Percentiles rank a stretch among this genome's conserved stretches.
Evolutionary conservation across 495 filamentous ascomycete genomes (phyloP).

Genomic region (Penicillium taxi): DNA sequence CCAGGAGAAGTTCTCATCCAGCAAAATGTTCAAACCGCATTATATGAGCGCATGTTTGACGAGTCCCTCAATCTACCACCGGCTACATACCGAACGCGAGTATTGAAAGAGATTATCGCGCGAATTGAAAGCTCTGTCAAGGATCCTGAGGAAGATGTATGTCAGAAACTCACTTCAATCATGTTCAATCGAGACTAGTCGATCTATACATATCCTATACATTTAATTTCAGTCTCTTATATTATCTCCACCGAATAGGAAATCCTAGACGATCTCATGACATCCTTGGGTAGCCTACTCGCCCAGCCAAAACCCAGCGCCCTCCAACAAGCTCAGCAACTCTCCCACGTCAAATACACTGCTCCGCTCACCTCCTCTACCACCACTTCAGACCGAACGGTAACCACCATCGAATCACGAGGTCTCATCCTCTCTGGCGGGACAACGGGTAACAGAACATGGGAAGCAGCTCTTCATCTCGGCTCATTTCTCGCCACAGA

Average conservation of each 20-base stretch:
- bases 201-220: too few species aligned
- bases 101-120: constrained; percentile 60
- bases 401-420: constrained; percentile 54
- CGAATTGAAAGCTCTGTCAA: constrained; percentile 59
- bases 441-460: constrained; percentile 83
- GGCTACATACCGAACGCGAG: constrained; percentile 56
- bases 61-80: constrained; percentile 51
- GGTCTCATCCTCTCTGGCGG: constrained; percentile 63
- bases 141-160: constrained; percentile 80
- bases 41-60: constrained; percentile 59
- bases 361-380: constrained; percentile 26
- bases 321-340: constrained; percentile 57
- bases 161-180: constrained; percentile 22
- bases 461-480: constrained; percentile 87
- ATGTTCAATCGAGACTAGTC: constrained; percentile 1
- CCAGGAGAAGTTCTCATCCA: constrained; percentile 41
- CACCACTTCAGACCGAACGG: constrained; percentile 35
- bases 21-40: constrained; percentile 48
- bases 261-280: constrained; percentile 66
- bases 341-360: constrained; percentile 67
- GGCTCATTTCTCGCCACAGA: constrained; percentile 58
- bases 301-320: constrained; percentile 52
- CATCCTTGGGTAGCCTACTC: constrained; percentile 51
- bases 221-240: too few species aligned
- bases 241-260: too few species aligned